A percentile compares a stretch with the other conserved stretches of the same genome.
These are phyloP conservation scores for Mycena indigotica DNA, from an alignment of 768 basidiomycete species.

Conservation along the genomic window DNA sequence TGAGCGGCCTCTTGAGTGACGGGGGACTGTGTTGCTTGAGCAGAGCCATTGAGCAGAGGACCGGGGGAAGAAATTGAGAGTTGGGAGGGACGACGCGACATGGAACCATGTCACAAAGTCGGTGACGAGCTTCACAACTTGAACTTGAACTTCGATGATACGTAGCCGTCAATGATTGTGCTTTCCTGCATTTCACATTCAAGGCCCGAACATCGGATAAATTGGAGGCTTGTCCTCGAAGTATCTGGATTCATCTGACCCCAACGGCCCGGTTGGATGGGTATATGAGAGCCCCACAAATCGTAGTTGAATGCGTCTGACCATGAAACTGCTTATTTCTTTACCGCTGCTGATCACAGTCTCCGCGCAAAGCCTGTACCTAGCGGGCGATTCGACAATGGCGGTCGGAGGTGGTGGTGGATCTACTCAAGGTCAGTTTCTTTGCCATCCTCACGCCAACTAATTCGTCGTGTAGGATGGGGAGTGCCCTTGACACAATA, in stretches of 20 bases:
- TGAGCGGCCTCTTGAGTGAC: constrained; percentile 2
- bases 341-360: neutral
- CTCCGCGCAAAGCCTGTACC: neutral
- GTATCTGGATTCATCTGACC: neutral
- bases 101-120: constrained; percentile 9
- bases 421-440: constrained; percentile 12
- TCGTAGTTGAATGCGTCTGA: neutral
- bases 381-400: constrained; percentile 11
- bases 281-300: neutral
- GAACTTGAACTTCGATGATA: too few species aligned
- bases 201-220: neutral
- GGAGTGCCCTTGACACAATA: constrained; percentile 22
- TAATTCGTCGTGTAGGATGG: constrained; percentile 19
- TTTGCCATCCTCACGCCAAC: neutral
- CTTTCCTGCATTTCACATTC: neutral
- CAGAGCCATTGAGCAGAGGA: constrained; percentile 29
- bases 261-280: neutral
- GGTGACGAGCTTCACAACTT: too few species aligned
- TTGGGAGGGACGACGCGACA: constrained; percentile 31
- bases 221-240: neutral
- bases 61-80: constrained; percentile 24
- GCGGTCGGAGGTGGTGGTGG: constrained; percentile 15
- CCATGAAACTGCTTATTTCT: constrained; percentile 1
- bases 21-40: constrained; percentile 17
- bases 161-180: too few species aligned